Evolutionary conservation across 2,329 filamentous ascomycete species (phyloP).

Genomic region (Colletotrichum sp.): DNA sequence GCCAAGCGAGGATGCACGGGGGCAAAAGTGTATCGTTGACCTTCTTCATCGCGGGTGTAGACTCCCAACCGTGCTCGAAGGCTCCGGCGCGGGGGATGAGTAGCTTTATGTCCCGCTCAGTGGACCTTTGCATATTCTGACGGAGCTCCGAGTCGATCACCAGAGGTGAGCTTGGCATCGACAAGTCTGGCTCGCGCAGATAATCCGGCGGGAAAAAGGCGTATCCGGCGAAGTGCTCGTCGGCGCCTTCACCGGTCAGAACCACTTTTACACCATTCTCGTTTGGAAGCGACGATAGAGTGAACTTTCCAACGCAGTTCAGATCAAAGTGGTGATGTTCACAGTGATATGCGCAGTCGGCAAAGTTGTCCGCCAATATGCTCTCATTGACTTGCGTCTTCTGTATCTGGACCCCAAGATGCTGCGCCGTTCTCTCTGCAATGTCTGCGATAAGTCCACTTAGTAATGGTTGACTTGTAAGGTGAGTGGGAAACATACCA

Average conservation of each 20-base stretch:
- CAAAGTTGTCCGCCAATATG: conserved; percentile 31
- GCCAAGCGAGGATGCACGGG: not conserved
- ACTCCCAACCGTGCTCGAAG: conserved; percentile 3
- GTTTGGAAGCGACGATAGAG: conserved; percentile 48
- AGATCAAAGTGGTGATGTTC: conserved; percentile 47
- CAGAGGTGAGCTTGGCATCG: conserved; percentile 29
- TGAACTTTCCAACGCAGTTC: conserved; percentile 56
- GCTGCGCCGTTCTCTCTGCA: conserved; percentile 24
- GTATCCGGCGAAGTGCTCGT: conserved; percentile 62
- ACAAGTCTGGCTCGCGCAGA: conserved; percentile 51
- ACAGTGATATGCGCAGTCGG: conserved; percentile 30
- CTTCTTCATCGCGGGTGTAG: not conserved
- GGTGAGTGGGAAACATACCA: conserved; percentile 23
- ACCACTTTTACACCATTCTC: conserved; percentile 57
- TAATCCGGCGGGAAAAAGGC: conserved; percentile 48
- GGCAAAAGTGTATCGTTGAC: not conserved
- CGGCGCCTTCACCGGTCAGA: conserved; percentile 55
- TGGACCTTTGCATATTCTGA: not conserved
- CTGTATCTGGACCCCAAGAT: conserved; percentile 31
- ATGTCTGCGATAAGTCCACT: not conserved
- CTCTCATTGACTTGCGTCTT: conserved; percentile 30
- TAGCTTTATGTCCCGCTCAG: not conserved
- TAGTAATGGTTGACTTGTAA: fast-evolving
- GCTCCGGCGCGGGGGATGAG: not conserved
- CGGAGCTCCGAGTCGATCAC: not conserved